These are phyloP conservation scores for Blastobotrys raffinosifermentans DNA, from an alignment of 1,139 yeast species.

Conservation along the genomic window DNA sequence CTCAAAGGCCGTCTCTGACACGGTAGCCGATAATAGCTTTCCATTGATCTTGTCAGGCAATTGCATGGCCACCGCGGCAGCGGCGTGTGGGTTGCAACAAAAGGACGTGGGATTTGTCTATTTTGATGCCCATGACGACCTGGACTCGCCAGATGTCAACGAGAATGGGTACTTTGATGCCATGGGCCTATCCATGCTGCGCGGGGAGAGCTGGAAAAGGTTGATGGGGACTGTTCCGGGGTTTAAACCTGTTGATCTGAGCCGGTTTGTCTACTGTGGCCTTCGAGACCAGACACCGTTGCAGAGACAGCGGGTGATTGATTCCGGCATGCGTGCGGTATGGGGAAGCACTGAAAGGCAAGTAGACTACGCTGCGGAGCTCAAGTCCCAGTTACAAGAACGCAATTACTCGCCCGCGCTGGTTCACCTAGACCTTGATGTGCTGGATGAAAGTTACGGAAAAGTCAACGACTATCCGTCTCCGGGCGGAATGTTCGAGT, in stretches of 20 bases:
- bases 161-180: conserved; percentile 3
- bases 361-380: too few relatives aligned
- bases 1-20: too few relatives aligned
- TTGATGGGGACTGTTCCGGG: not conserved
- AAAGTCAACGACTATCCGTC: conserved; percentile 1
- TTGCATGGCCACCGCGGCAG: too few relatives aligned
- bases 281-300: conserved; percentile 1
- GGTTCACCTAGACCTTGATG: not conserved
- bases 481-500: conserved; percentile 1
- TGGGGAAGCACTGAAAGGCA: too few relatives aligned
- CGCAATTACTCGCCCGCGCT: not conserved
- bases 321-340: not conserved
- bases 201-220: conserved; percentile 1
- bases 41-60: too few relatives aligned
- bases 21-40: too few relatives aligned
- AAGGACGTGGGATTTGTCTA: not conserved
- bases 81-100: too few relatives aligned
- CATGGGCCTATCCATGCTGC: conserved; percentile 1
- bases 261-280: not conserved
- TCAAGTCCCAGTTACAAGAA: not conserved
- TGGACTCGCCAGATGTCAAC: conserved; percentile 1
- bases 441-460: not conserved
- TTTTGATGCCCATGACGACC: not conserved
- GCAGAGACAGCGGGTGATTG: conserved; percentile 2
- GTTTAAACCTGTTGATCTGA: not conserved